These are phyloP conservation scores for Boletus vinaceobasis DNA, from an alignment of 768 basidiomycete genomes.

Conservation along the genomic window DNA sequence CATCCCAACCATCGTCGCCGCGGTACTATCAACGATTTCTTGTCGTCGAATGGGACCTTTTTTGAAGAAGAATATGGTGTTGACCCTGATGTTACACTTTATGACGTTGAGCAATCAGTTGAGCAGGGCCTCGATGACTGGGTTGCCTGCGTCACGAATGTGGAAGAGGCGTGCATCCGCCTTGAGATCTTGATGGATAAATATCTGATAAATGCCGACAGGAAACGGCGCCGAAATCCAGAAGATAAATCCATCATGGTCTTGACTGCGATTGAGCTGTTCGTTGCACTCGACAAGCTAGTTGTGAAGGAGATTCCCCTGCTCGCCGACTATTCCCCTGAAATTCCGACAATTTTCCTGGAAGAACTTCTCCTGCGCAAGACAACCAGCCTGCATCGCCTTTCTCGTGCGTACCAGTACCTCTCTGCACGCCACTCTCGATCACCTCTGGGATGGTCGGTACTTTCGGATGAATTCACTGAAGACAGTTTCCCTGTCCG, in stretches of 20 bases:
- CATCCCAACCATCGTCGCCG: neutral
- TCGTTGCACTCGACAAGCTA: no score
- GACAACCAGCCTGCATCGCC: constrained; percentile 25
- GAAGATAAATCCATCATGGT: no score
- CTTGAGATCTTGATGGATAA: no score
- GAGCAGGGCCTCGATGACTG: constrained; percentile 31
- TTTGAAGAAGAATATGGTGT: constrained; percentile 1
- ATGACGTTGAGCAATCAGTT: constrained; percentile 37
- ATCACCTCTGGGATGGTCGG: constrained; percentile 20
- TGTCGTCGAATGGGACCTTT: constrained; percentile 11
- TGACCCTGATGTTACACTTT: constrained; percentile 22
- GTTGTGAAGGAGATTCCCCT: no score
- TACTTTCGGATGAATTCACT: constrained; percentile 27
- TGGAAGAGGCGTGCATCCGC: no score
- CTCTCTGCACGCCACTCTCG: constrained; percentile 28
- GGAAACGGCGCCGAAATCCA: no score
- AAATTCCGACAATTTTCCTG: constrained; percentile 18
- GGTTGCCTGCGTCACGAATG: no score
- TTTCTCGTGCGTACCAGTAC: constrained; percentile 27
- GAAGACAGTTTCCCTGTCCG: constrained; percentile 28
- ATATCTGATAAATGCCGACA: no score
- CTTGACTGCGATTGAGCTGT: no score
- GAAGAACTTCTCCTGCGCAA: constrained; percentile 28
- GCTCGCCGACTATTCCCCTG: constrained; percentile 31
- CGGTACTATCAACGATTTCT: constrained; percentile 12